Conservation (phyloP, 2,329 filamentous ascomycete genomes). For the Epichloe glyceriae region DNA sequence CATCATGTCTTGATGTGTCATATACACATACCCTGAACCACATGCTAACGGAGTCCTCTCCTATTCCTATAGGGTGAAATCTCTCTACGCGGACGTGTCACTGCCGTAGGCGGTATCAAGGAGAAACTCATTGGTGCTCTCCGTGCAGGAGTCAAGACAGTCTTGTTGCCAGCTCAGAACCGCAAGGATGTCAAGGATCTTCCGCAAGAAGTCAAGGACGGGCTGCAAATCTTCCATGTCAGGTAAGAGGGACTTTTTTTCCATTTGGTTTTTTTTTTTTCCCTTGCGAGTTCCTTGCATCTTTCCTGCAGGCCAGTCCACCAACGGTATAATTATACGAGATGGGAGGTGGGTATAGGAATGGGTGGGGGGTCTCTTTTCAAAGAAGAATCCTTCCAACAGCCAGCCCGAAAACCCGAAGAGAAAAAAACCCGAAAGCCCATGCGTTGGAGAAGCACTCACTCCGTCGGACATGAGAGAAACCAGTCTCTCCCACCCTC, state of each 20-base stretch:
- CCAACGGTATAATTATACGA: too few relatives aligned
- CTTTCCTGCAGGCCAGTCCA: background rate
- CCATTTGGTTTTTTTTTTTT: background rate
- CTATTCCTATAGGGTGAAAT: conserved; percentile 41
- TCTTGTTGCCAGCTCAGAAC: conserved; percentile 77
- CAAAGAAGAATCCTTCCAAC: too few relatives aligned
- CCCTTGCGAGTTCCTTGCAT: background rate
- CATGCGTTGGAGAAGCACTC: too few relatives aligned
- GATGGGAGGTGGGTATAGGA: too few relatives aligned
- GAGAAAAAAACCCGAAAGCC: too few relatives aligned
- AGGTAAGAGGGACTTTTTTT: conserved; percentile 41
- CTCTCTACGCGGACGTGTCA: conserved; percentile 75
- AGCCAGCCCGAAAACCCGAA: too few relatives aligned
- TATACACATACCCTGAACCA: background rate
- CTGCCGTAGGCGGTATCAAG: conserved; percentile 94
- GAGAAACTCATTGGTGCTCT: conserved; percentile 95
- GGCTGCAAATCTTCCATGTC: conserved; percentile 80
- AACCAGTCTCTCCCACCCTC: too few relatives aligned
- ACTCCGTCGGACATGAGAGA: too few relatives aligned
- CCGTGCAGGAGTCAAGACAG: conserved; percentile 86
- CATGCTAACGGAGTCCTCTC: too few relatives aligned
- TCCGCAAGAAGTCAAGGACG: conserved; percentile 76
- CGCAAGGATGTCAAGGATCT: conserved; percentile 86
- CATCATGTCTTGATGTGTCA: background rate
- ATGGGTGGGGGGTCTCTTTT: too few relatives aligned